Evolutionary conservation across 2,329 filamentous ascomycete species (phyloP).

Genomic region (Pseudogymnoascus sp.): DNA sequence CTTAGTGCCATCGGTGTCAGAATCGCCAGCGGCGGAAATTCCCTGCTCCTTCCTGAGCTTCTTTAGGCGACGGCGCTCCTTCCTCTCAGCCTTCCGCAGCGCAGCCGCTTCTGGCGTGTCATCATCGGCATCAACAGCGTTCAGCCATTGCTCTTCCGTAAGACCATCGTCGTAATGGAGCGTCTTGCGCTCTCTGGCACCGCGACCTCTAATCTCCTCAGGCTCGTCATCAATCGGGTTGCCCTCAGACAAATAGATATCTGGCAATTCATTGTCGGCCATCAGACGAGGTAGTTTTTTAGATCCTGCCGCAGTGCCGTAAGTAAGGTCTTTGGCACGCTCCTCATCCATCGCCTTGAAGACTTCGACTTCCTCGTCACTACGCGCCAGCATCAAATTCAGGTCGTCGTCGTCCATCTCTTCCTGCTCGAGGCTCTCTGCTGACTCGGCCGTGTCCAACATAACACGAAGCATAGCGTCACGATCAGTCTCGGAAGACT

Average conservation of each 20-base stretch:
- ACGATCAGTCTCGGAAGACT: conserved; percentile 95
- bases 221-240: conserved; percentile 72
- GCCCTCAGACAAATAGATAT: conserved; percentile 86
- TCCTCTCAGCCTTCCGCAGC: conserved; percentile 76
- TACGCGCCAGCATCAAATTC: conserved; percentile 87
- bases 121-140: conserved; percentile 94
- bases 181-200: conserved; percentile 86
- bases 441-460: conserved; percentile 71
- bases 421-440: conserved; percentile 66
- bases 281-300: conserved; percentile 72
- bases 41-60: conserved; percentile 26
- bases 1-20: conserved; percentile 2
- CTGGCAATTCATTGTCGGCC: conserved; percentile 78
- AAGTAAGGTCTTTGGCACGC: conserved; percentile 54
- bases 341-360: conserved; percentile 84
- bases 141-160: conserved; percentile 97
- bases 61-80: conserved; percentile 69
- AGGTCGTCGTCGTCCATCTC: conserved; percentile 99
- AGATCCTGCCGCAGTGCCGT: conserved; percentile 57
- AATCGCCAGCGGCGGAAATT: background rate
- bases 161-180: conserved; percentile 95
- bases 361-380: conserved; percentile 63
- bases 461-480: conserved; percentile 93
- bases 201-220: conserved; percentile 72
- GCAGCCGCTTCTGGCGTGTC: conserved; percentile 90